Evolutionary conservation across 2,329 filamentous ascomycete genomes (phyloP).

Genomic region (Fusarium sacchari): DNA sequence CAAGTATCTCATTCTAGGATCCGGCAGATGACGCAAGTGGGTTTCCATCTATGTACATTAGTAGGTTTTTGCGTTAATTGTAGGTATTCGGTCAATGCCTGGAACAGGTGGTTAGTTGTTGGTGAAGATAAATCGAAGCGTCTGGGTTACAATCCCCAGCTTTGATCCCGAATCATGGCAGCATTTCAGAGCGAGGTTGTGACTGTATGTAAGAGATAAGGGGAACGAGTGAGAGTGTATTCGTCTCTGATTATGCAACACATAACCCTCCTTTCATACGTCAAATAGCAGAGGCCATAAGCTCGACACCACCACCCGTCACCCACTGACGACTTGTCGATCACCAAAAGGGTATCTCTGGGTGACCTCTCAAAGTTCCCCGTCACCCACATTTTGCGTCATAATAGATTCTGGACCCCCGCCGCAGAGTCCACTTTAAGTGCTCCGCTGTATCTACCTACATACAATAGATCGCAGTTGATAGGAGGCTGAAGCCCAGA

Average conservation of each 20-base stretch:
- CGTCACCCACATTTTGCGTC: constrained; percentile 13
- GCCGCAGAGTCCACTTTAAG: background rate
- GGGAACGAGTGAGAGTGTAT: background rate
- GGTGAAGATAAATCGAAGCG: background rate
- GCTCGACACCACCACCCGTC: background rate
- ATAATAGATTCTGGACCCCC: constrained; percentile 4
- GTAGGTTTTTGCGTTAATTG: background rate
- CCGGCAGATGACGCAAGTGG: constrained; percentile 11
- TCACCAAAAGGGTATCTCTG: background rate
- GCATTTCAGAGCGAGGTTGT: background rate
- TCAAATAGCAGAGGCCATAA: constrained; percentile 9
- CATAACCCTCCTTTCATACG: background rate
- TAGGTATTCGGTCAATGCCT: background rate
- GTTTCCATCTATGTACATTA: background rate
- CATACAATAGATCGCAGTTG: background rate
- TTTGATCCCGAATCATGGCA: background rate
- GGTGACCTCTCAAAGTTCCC: background rate
- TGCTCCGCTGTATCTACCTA: background rate
- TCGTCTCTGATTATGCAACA: background rate
- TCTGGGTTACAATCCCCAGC: background rate
- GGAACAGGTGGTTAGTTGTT: background rate
- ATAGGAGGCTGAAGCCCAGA: background rate
- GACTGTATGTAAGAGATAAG: background rate
- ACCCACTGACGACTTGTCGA: constrained; percentile 16
- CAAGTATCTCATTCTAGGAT: constrained; percentile 16